These are phyloP conservation scores for Taiwanofungus camphoratus DNA, from an alignment of 1,284 basidiomycete species.

Conservation along the genomic window DNA sequence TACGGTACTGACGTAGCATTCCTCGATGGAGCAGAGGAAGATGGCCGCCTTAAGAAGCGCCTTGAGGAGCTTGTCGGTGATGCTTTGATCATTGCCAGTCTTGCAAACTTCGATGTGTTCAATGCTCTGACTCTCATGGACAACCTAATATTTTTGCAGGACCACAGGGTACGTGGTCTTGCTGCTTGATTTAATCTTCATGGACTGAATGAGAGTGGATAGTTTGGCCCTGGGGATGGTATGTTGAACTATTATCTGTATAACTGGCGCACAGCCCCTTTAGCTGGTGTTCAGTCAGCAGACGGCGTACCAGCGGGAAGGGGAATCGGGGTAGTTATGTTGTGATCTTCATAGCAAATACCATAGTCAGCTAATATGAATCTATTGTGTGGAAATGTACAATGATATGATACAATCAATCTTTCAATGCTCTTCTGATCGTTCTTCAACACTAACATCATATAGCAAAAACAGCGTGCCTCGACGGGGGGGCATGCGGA, in stretches of 20 bases:
- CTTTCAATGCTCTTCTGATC: background rate
- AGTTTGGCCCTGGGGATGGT: slow-evolving; percentile 92
- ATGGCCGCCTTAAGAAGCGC: slow-evolving; percentile 61
- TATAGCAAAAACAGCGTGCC: no score
- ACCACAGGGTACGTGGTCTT: slow-evolving; percentile 63
- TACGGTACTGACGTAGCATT: slow-evolving; percentile 73
- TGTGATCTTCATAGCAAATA: slow-evolving; percentile 33
- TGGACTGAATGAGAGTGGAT: slow-evolving; percentile 17
- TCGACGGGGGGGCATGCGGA: no score
- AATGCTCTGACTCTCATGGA: slow-evolving; percentile 96
- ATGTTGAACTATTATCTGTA: slow-evolving; percentile 89
- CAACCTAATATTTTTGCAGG: slow-evolving; percentile 77
- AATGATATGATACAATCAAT: slow-evolving; percentile 2
- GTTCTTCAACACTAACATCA: no score
- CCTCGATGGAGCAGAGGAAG: slow-evolving; percentile 50
- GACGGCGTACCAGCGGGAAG: slow-evolving; percentile 53
- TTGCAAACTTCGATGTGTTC: slow-evolving; percentile 91
- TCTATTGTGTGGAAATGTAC: slow-evolving; percentile 1
- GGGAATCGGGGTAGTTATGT: slow-evolving; percentile 80
- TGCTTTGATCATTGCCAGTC: slow-evolving; percentile 73
- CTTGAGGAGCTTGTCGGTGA: slow-evolving; percentile 74
- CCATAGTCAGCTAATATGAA: background rate
- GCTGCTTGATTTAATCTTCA: background rate
- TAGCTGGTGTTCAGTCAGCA: slow-evolving; percentile 60
- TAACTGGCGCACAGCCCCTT: slow-evolving; percentile 82